Evolutionary conservation across 192 early-diverging fungal genomes (phyloP), one percentile per base, ranked within the genome.

Genomic region (Chytriomyces sp.): DNA sequence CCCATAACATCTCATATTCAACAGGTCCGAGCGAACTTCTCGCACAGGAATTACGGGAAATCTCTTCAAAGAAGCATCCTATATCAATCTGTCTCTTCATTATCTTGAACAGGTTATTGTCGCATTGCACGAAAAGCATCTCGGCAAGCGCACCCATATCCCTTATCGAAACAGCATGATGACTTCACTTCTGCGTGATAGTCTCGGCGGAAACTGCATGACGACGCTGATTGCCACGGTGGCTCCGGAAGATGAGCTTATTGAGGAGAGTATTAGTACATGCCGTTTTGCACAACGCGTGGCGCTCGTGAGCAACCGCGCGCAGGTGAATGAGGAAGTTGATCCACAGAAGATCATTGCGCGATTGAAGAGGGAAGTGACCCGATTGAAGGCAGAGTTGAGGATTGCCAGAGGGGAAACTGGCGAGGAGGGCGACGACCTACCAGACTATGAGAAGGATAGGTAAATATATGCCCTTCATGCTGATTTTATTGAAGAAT

Each of bases 221-320:
- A 89, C 88, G 0, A 81, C 81, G 7, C 88, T 89, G 86, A 78
- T 89, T 60, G 84, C 88, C 2, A 89, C 86, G 1, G 66, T 85
- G 4, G 84, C 84, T 0, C 83, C 80, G 19, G 88, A 89, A 59
- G 84, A 84, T 33, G 72, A 81, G 54, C 77, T 88, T 30, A 84
- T 89, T 61, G 88, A 89, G 80, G 88, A 89, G 83, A 85, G 83
- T 44, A 88, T 89, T 12, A 86, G 87, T n/a, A 89, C 86, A 1
- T 89, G 88, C 54, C 75, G 88, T 19, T 89, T 89, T 70, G 85
- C 88, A 3, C 84, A 88, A 63, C 77, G 88, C 5, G 88, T 89
- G 1, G 85, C 88, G 5, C 67, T 88, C 57, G 85, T 88, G 32
- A 65, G 80, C 31, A 89, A 89, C 72, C 71, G 70, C 30, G 83